Evolutionary conservation across 2,329 filamentous ascomycete species (phyloP).

Genomic region (Fusarium coicis): DNA sequence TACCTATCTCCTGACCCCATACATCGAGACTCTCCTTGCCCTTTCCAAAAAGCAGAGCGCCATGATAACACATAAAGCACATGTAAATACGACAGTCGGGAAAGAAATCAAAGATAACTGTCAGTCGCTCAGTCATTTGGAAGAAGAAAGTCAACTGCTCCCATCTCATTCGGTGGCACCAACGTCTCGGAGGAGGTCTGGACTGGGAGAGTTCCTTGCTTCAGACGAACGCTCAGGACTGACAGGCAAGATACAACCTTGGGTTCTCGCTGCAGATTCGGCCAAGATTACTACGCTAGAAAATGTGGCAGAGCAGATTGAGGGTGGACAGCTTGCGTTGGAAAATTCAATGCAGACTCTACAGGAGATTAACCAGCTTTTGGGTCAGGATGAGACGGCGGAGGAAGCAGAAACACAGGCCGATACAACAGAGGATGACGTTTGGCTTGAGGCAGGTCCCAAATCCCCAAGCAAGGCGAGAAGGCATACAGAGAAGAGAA

Average conservation of each 20-base stretch:
- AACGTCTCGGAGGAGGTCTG: conserved; percentile 50
- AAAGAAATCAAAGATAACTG: conserved; percentile 63
- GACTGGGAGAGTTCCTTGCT: conserved; percentile 57
- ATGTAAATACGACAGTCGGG: conserved; percentile 61
- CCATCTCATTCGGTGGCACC: conserved; percentile 59
- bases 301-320: conserved; percentile 67
- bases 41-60: conserved; percentile 67
- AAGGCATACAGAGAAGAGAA: conserved; percentile 44
- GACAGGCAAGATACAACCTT: conserved; percentile 61
- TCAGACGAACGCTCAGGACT: conserved; percentile 53
- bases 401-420: conserved; percentile 36
- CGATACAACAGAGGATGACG: conserved; percentile 43
- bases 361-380: conserved; percentile 60
- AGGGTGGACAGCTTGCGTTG: conserved; percentile 66
- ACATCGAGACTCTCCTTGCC: conserved; percentile 63
- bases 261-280: conserved; percentile 69
- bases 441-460: conserved; percentile 51
- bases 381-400: conserved; percentile 51
- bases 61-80: conserved; percentile 67
- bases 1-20: conserved; percentile 64
- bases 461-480: conserved; percentile 36
- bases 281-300: conserved; percentile 70
- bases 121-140: conserved; percentile 63
- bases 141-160: conserved; percentile 71
- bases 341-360: conserved; percentile 63